Percentiles rank a stretch among this genome's conserved stretches.
Evolutionary conservation across 106 monocot species (phyloP).

Genomic region (Posidonia australis): DNA sequence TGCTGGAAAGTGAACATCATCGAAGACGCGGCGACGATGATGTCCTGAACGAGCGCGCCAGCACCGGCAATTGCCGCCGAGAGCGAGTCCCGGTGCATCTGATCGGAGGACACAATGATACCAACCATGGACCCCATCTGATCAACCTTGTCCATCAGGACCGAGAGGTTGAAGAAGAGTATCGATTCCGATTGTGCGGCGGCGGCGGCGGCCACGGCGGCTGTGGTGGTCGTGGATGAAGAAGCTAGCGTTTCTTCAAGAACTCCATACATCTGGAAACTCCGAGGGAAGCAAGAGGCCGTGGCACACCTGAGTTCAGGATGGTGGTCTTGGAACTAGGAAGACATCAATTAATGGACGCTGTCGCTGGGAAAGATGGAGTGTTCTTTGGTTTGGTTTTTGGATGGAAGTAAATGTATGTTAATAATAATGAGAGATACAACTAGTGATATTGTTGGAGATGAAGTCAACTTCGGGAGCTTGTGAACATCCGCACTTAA

Average conservation of each 20-base stretch:
- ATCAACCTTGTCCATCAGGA: slow-evolving; percentile 39
- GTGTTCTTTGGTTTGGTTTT: background rate
- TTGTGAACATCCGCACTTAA: slow-evolving; percentile 23
- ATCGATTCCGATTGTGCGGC: background rate
- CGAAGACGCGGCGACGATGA: slow-evolving; percentile 41
- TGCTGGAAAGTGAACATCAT: slow-evolving; percentile 50
- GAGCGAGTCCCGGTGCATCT: background rate
- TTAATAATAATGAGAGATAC: background rate
- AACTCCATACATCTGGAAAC: slow-evolving; percentile 8
- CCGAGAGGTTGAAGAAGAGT: slow-evolving; percentile 30
- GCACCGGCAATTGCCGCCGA: slow-evolving; percentile 17
- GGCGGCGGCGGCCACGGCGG: background rate
- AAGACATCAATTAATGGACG: background rate
- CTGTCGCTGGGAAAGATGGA: background rate
- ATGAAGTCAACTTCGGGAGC: slow-evolving; percentile 27
- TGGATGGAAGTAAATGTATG: background rate
- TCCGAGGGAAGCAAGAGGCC: background rate
- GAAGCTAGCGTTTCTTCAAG: slow-evolving; percentile 13
- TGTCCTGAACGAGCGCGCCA: slow-evolving; percentile 30
- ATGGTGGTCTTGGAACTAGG: background rate
- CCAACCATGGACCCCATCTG: slow-evolving; percentile 34
- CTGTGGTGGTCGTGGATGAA: background rate
- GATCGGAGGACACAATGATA: slow-evolving; percentile 3
- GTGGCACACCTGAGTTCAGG: background rate
- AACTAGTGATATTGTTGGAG: background rate